Base-by-base conservation (phyloP, 768 basidiomycete genomes). In the Suillus fuscotomentosus region DNA sequence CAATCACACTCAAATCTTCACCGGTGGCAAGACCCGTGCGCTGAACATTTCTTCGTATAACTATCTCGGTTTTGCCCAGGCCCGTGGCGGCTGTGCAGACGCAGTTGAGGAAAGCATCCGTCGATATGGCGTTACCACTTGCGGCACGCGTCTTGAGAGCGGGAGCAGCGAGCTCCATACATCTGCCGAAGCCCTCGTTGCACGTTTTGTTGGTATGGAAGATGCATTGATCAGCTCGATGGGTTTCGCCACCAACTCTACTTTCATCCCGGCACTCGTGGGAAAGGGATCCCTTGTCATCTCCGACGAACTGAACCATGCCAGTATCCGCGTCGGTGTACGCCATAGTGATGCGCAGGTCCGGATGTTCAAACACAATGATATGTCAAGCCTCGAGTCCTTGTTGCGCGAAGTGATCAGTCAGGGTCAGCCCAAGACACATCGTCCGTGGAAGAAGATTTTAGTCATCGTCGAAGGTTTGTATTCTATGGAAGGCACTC, bases 381-480 rank as follows among this genome's bases (percentile, higher is more conserved):
- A 99, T 75, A 92, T 98, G 90, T 76, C 81, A 47, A 87, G 82
- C 57, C 79, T 99, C 62, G 97, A 99, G 77, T 74, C 79, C 7
- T 72, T 99, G 14, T 79, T 99, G 72, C 83, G 88, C 50, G 97
- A 99, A 77, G 89, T 88, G 31, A 96, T 99, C 78, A 94, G 91
- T 70, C 97, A 99, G 76, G 97, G 97, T 17, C 97, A 99, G 74
- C 95, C 97, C 5, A 91, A 95, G 79, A 97, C 95, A 0, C 97
- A 99, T 71, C 79, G 97, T n/a, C 97, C 97, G 14, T 99, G 97
- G 97, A 97, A 97, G 82, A 98, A 97, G 82, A 99, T 99, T 66
- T 76, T 99, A 45, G 68, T 99, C 51, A 86, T 97, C 62, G 94
- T 99, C 14, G 97, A 99, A 75, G 97, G 97, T 3, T 76, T 99